Percentiles rank a stretch among this genome's conserved stretches.
These are phyloP conservation scores for Schwanniomyces polymorphus DNA, from an alignment of 805 yeast species.

Conservation along the genomic window DNA sequence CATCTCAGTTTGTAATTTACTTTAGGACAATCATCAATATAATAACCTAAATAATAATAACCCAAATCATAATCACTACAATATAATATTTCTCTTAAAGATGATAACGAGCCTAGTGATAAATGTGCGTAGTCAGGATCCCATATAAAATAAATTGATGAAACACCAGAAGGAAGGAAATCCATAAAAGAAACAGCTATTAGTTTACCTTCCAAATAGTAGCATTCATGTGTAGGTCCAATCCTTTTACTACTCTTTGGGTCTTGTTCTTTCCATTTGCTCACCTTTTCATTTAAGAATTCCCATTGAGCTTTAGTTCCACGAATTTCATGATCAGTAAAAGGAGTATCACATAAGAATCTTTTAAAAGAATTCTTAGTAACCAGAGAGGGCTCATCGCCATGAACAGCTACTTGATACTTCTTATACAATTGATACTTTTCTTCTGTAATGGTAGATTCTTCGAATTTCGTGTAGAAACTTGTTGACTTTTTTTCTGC, in stretches of 20 bases:
- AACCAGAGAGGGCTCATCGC: slow-evolving; percentile 53
- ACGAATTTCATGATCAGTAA: slow-evolving; percentile 26
- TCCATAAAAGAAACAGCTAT: slow-evolving; percentile 80
- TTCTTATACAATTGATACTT: slow-evolving; percentile 63
- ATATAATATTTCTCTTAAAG: slow-evolving; percentile 65
- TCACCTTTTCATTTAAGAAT: slow-evolving; percentile 35
- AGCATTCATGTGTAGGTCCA: slow-evolving; percentile 81
- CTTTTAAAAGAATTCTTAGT: slow-evolving; percentile 50
- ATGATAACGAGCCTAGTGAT: slow-evolving; percentile 78
- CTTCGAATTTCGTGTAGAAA: slow-evolving; percentile 50
- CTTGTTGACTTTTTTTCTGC: slow-evolving; percentile 38
- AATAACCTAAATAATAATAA: slow-evolving; percentile 79
- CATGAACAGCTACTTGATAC: slow-evolving; percentile 73
- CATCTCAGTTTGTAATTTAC: slow-evolving; percentile 80
- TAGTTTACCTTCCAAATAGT: slow-evolving; percentile 59
- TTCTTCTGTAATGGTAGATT: slow-evolving; percentile 51
- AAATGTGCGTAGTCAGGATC: slow-evolving; percentile 73
- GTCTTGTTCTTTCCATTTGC: slow-evolving; percentile 12
- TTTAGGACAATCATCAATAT: slow-evolving; percentile 74
- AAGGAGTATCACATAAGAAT: slow-evolving; percentile 73
- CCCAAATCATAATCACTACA: slow-evolving; percentile 44
- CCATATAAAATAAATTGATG: slow-evolving; percentile 87
- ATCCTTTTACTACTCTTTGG: slow-evolving; percentile 13
- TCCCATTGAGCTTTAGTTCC: slow-evolving; percentile 38
- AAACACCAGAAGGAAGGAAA: slow-evolving; percentile 69